Conservation (phyloP, 1,284 basidiomycete genomes). For the Ceratobasidium papillatum region DNA sequence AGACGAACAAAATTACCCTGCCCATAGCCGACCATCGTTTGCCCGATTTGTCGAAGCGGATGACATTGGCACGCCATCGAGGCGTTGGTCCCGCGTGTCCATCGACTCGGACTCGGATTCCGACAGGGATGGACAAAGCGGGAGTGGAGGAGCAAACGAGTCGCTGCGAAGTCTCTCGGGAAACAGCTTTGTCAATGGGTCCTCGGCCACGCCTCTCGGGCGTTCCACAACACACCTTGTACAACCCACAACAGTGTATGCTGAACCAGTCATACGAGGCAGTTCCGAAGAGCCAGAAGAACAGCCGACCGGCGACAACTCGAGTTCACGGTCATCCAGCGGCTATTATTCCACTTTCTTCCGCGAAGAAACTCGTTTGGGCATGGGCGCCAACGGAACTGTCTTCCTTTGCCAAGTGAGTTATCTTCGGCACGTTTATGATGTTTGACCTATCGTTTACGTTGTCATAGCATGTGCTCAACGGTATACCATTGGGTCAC, state of each 20-base stretch:
- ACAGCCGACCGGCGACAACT: conserved; percentile 10
- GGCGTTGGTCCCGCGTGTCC: conserved; percentile 31
- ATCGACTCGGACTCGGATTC: conserved; percentile 34
- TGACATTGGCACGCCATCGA: conserved; percentile 8
- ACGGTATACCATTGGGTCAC: conserved; percentile 59
- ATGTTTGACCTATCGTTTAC: conserved; percentile 60
- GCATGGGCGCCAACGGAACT: conserved; percentile 81
- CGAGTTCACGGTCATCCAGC: conserved; percentile 43
- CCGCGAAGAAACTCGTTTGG: conserved; percentile 56
- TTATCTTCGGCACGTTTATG: conserved; percentile 27
- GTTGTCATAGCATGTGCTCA: conserved; percentile 51
- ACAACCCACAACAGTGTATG: neutral
- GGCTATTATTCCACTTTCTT: conserved; percentile 56
- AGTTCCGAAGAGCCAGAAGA: conserved; percentile 43
- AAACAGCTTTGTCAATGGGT: conserved; percentile 9
- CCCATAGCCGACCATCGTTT: neutral
- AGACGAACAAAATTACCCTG: neutral
- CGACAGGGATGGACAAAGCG: neutral
- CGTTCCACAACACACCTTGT: conserved; percentile 4
- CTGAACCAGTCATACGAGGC: neutral
- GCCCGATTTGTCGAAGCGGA: conserved; percentile 33
- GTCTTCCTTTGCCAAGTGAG: conserved; percentile 86
- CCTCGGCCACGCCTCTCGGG: conserved; percentile 23
- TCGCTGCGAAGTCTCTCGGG: conserved; percentile 10
- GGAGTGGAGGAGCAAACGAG: neutral